phyloP scores from a whole-genome alignment of 345 rosid genomes.

The Toxicodendron radicans region DNA sequence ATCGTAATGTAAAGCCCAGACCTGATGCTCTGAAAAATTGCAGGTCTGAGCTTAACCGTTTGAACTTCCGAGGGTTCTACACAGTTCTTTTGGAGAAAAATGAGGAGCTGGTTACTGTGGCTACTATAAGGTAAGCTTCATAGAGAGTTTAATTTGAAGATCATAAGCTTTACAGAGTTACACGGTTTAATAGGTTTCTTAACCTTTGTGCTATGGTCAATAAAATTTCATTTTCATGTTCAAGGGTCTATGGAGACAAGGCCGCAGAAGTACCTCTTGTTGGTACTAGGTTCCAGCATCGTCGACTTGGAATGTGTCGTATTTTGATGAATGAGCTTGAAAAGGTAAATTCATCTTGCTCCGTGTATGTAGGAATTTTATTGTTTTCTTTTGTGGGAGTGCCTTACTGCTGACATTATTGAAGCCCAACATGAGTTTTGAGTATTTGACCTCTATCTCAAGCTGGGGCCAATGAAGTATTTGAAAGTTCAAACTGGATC shows the following conservation, averaged over 20 bases:
- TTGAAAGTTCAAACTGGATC: background rate
- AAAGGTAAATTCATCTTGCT: conserved; percentile 41
- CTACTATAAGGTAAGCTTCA: conserved; percentile 60
- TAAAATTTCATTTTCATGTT: conserved; percentile 19
- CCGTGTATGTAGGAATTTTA: background rate
- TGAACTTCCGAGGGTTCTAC: conserved; percentile 79
- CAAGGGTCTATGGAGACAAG: conserved; percentile 60
- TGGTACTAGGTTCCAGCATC: conserved; percentile 55
- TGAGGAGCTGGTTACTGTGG: conserved; percentile 65
- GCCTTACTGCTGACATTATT: background rate
- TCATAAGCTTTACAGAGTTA: conserved; percentile 3
- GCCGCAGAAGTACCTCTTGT: conserved; percentile 65
- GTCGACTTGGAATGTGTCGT: conserved; percentile 61
- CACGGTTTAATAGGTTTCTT: background rate
- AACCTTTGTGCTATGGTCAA: background rate
- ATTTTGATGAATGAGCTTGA: conserved; percentile 53
- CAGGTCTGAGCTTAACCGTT: conserved; percentile 66
- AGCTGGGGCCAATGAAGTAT: background rate
- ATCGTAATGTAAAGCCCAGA: conserved; percentile 6
- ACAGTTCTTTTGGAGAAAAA: conserved; percentile 68
- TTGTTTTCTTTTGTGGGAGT: conserved; percentile 7
- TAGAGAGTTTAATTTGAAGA: background rate
- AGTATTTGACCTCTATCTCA: background rate
- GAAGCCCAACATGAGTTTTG: background rate
- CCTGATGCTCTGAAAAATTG: conserved; percentile 18